Evolutionary conservation across 2,329 filamentous ascomycete species (phyloP).

Genomic region (Thielaviopsis populi): DNA sequence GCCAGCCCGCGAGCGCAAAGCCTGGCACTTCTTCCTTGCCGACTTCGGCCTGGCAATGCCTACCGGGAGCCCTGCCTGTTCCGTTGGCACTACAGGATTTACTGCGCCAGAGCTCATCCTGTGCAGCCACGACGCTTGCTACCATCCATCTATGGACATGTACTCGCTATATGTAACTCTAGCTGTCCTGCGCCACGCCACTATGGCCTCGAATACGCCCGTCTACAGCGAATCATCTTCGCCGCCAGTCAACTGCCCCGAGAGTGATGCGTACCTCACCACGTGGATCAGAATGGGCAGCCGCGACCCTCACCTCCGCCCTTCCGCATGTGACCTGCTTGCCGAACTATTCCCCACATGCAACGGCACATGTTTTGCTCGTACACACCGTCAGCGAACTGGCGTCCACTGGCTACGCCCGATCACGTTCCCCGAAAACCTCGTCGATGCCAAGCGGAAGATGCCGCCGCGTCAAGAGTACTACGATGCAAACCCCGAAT

Average conservation of each 20-base stretch:
- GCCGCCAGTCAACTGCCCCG: not conserved
- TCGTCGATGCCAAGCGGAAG: not conserved
- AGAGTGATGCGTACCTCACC: not conserved
- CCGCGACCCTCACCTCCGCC: not conserved
- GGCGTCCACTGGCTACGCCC: not conserved
- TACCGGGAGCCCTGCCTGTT: not conserved
- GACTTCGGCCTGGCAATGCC: slow-evolving; percentile 10
- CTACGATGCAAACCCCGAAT: no score
- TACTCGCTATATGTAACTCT: slow-evolving; percentile 4
- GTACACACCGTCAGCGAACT: not conserved
- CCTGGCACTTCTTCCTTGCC: slow-evolving; percentile 9
- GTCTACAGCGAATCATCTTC: not conserved
- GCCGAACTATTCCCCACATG: not conserved
- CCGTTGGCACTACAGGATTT: not conserved
- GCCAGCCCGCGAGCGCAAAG: not conserved
- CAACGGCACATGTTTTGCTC: not conserved
- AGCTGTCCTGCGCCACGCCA: not conserved
- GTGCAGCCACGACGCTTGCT: not conserved
- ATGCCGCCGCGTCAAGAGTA: no score
- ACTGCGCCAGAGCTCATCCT: not conserved
- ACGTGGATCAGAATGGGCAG: not conserved
- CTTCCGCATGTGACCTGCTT: not conserved
- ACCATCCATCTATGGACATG: slow-evolving; percentile 8
- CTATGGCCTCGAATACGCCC: not conserved
- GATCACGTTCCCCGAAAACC: not conserved